A percentile compares a stretch with the other conserved stretches of the same genome.
These are phyloP conservation scores for Incumbomyces lentus DNA, from an alignment of 2,329 filamentous ascomycete species.

Conservation along the genomic window DNA sequence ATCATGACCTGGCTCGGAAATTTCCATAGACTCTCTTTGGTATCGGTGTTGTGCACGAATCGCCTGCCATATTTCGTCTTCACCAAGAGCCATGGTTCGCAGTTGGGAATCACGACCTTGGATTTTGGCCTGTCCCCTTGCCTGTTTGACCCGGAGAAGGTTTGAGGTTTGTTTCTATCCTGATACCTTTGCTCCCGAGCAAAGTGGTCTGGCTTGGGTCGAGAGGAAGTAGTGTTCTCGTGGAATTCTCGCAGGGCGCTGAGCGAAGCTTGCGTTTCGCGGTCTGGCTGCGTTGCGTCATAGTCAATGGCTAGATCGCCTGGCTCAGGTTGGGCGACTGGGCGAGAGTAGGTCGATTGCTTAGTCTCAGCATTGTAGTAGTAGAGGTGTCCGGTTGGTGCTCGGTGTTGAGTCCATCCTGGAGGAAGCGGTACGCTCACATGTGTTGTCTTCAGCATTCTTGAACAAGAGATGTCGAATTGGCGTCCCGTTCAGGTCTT, in stretches of 20 bases:
- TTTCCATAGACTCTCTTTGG: constrained; percentile 88
- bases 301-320: constrained; percentile 20
- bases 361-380: constrained; percentile 78
- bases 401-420: constrained; percentile 90
- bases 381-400: constrained; percentile 71
- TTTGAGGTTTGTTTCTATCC: constrained; percentile 38
- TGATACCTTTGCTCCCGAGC: constrained; percentile 45
- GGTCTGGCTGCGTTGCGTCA: constrained; percentile 18
- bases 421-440: constrained; percentile 51
- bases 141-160: constrained; percentile 46
- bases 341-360: constrained; percentile 76
- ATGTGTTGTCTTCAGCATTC: constrained; percentile 71
- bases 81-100: constrained; percentile 83
- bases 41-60: constrained; percentile 80
- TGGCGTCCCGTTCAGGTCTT: no score
- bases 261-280: constrained; percentile 14
- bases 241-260: constrained; percentile 19
- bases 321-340: constrained; percentile 25
- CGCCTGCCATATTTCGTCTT: constrained; percentile 79
- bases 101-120: constrained; percentile 67
- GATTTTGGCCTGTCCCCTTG: constrained; percentile 65
- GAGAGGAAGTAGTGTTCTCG: constrained; percentile 26
- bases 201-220: constrained; percentile 35
- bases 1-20: constrained; percentile 80
- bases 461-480: no score